phyloP scores from a whole-genome alignment of 2,329 filamentous ascomycete genomes.

The Proliferodiscus dingleyae region DNA sequence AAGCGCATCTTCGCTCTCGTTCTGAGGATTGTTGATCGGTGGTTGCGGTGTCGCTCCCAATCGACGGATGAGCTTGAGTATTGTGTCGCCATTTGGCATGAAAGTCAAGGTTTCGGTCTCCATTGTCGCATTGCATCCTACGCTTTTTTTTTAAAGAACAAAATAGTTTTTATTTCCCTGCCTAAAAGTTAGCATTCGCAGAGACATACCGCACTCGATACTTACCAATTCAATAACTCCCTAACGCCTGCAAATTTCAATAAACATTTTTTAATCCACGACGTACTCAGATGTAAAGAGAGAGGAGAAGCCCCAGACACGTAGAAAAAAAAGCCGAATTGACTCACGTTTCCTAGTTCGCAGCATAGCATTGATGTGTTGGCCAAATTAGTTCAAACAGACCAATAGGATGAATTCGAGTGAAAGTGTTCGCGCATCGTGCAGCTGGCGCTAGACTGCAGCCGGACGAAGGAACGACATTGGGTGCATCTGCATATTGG shows the following conservation, averaged over 20 bases:
- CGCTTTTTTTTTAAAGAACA: neutral
- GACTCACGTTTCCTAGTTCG: constrained; percentile 1
- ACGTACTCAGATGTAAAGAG: neutral
- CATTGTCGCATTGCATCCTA: constrained; percentile 8
- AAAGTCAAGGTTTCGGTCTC: constrained; percentile 21
- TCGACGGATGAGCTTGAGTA: constrained; percentile 17
- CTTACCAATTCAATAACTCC: neutral
- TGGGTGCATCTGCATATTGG: constrained; percentile 1
- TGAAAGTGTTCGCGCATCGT: neutral
- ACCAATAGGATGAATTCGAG: constrained; percentile 5
- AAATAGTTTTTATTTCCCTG: neutral
- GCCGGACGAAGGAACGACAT: neutral
- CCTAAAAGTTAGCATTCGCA: neutral
- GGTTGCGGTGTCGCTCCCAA: constrained; percentile 3
- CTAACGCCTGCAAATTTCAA: neutral
- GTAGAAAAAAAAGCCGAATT: neutral
- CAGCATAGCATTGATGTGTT: constrained; percentile 9
- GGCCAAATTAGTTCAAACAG: neutral
- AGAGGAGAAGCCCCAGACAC: neutral
- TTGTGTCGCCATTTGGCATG: constrained; percentile 26
- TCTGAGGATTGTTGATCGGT: neutral
- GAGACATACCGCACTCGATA: neutral
- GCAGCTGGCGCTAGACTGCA: neutral
- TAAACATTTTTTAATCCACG: neutral
- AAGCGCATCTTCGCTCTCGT: constrained; percentile 9